These are phyloP conservation scores for Zygosaccharomyces lentus DNA, from an alignment of 805 yeast species.

Conservation along the genomic window DNA sequence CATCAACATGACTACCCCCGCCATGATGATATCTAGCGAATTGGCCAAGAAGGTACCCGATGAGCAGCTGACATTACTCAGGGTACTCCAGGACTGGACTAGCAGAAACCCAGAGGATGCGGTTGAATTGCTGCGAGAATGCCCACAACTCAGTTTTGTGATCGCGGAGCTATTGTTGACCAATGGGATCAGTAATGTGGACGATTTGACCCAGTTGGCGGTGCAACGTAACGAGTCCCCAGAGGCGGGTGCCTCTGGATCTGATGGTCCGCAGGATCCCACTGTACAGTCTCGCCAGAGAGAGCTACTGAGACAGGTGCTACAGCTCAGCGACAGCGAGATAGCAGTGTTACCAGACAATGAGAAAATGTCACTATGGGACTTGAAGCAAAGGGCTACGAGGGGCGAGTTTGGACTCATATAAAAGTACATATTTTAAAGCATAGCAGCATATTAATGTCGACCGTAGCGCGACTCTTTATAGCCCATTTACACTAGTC, in stretches of 20 bases:
- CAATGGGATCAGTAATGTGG: constrained; percentile 33
- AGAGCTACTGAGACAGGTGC: constrained; percentile 47
- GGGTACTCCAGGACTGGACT: constrained; percentile 49
- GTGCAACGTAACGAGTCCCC: constrained; percentile 26
- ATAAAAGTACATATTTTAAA: constrained; percentile 5
- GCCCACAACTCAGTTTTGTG: constrained; percentile 82
- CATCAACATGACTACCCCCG: constrained; percentile 37
- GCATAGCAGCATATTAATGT: no score
- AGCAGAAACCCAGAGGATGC: constrained; percentile 53
- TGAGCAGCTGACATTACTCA: constrained; percentile 28
- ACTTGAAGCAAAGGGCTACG: constrained; percentile 35
- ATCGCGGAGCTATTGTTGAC: constrained; percentile 65
- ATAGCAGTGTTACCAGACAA: constrained; percentile 47
- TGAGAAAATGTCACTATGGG: constrained; percentile 41
- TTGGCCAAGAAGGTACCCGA: constrained; percentile 23
- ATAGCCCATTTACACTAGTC: no score
- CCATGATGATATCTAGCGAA: constrained; percentile 37
- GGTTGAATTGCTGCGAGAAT: constrained; percentile 54
- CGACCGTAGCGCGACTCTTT: no score
- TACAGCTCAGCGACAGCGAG: constrained; percentile 50
- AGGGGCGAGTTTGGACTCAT: constrained; percentile 34
- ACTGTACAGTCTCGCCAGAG: constrained; percentile 37
- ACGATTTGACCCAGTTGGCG: constrained; percentile 35
- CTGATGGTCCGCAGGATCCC: constrained; percentile 26
- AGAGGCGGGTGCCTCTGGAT: constrained; percentile 20